phyloP scores from a whole-genome alignment of 2,329 filamentous ascomycete genomes.

The Davidsoniella eucalypti region DNA sequence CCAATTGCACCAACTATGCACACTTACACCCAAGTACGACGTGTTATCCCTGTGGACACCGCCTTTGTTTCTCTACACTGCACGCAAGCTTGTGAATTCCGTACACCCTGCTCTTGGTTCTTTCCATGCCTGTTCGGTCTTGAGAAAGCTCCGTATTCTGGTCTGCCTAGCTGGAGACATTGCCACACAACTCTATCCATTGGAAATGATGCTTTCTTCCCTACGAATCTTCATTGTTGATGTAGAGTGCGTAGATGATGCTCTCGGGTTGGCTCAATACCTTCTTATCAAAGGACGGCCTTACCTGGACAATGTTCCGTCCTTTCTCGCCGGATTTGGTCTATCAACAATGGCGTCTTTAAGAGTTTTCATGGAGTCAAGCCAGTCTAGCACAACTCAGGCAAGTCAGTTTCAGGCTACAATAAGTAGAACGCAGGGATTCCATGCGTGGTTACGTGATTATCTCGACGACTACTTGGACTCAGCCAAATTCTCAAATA shows the following conservation, averaged over 20 bases:
- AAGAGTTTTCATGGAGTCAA: constrained; percentile 55
- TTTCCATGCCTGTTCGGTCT: constrained; percentile 68
- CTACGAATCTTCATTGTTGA: constrained; percentile 66
- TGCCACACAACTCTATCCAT: constrained; percentile 61
- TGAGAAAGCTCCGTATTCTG: constrained; percentile 72
- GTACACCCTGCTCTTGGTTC: constrained; percentile 74
- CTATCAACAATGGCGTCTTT: constrained; percentile 68
- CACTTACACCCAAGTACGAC: constrained; percentile 45
- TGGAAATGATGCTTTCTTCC: constrained; percentile 80
- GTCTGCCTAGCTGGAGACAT: constrained; percentile 59
- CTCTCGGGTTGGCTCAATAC: constrained; percentile 73
- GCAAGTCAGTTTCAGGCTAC: constrained; percentile 68
- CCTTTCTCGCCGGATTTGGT: constrained; percentile 66
- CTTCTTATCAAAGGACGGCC: constrained; percentile 51
- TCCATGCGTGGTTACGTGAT: constrained; percentile 61
- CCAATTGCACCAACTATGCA: constrained; percentile 64
- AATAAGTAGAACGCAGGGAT: constrained; percentile 55
- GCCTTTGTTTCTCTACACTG: constrained; percentile 54
- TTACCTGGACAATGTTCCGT: constrained; percentile 49
- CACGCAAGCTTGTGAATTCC: constrained; percentile 62
- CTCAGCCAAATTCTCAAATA: constrained; percentile 33
- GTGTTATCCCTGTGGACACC: constrained; percentile 56
- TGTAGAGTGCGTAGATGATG: constrained; percentile 77
- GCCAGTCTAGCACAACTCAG: constrained; percentile 65
- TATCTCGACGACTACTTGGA: constrained; percentile 46